These are phyloP conservation scores for Globisporangium lucens DNA, from an alignment of 352 stramenopile species.

Conservation along the genomic window DNA sequence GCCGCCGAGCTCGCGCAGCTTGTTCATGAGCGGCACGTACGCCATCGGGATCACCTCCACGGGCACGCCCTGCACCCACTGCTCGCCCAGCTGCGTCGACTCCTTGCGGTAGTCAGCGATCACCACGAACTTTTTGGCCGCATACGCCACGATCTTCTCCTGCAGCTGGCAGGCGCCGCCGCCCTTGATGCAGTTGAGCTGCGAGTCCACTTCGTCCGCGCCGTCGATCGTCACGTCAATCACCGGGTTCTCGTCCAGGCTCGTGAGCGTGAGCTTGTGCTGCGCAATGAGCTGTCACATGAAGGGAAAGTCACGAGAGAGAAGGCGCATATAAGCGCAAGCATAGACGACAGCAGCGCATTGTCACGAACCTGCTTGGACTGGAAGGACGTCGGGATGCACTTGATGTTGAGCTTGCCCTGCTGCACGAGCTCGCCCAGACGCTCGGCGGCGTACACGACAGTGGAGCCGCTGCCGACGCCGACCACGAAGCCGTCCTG, in stretches of 20 bases:
- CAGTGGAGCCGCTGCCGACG: constrained; percentile 97
- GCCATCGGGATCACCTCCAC: constrained; percentile 98
- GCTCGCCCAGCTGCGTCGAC: constrained; percentile 77
- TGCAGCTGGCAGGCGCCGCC: constrained; percentile 94
- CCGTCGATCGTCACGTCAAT: constrained; percentile 99
- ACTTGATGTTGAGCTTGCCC: constrained; percentile 93
- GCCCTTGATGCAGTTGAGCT: constrained; percentile 98
- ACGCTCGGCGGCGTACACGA: constrained; percentile 97
- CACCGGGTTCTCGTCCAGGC: constrained; percentile 76
- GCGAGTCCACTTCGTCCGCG: constrained; percentile 96
- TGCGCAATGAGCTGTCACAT: constrained; percentile 79
- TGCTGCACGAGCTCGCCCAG: constrained; percentile 93
- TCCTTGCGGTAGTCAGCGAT: constrained; percentile 95
- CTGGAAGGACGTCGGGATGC: constrained; percentile 97
- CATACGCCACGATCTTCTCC: constrained; percentile 93
- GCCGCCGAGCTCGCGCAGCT: constrained; percentile 54
- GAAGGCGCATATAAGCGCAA: neutral
- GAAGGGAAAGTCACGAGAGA: neutral
- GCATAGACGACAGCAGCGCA: neutral
- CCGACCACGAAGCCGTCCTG: constrained; percentile 95
- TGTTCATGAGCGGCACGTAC: constrained; percentile 92
- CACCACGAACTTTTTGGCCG: constrained; percentile 97
- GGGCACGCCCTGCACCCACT: constrained; percentile 90
- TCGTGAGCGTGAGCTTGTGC: constrained; percentile 74
- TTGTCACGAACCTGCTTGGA: constrained; percentile 82